Evolutionary conservation across 2,329 filamentous ascomycete species (phyloP), one percentile per base, ranked within the genome.

Genomic region (Aspergillus tanneri): DNA sequence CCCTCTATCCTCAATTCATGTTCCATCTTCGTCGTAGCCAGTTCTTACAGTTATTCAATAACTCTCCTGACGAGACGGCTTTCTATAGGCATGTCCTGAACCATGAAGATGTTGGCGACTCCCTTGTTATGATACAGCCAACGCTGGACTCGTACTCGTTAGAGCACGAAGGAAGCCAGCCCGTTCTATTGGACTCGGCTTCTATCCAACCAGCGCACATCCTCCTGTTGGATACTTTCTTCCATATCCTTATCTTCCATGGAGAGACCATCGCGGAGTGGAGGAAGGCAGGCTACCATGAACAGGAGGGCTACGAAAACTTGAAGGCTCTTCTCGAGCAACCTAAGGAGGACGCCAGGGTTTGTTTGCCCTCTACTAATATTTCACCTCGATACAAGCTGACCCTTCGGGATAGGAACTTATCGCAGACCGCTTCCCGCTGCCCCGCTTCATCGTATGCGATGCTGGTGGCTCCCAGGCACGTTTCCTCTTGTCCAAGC

Each of bases 171-270:
- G 91, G 91, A 21, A 87, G 89, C 38, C 84, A 91, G 56, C 92
- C 93, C 2, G 93, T 99, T n/a, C 77, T 99, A 19, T 81, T 99
- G 27, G 93, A 99, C 69, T 97, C 92, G 11, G 91, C 90, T 27
- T 96, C 90, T 5, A 99, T 99, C 60, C 92, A 97, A 66, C 87
- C 90, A 8, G 88, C 91, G 18, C 95, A 96, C 51, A 88, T 97
- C 52, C 81, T 99, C 42, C 83, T 99, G 9, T 85, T 99, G 46
- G 93, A 99, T 64, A 97, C 93, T 0, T 99, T 99, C 78, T 99
- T 99, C 82, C 93, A 99, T 70, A 99, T 99, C 53, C 83, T 99
- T 46, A 99, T 99, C 61, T 99, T 97, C 82, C 91, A 99, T 63
- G 93, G 93, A 54, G 92, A 99, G 77, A 97, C 92, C 0, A 88